Conservation (phyloP, 1,139 yeast genomes). For the Saccharomyces hybrid region DNA sequence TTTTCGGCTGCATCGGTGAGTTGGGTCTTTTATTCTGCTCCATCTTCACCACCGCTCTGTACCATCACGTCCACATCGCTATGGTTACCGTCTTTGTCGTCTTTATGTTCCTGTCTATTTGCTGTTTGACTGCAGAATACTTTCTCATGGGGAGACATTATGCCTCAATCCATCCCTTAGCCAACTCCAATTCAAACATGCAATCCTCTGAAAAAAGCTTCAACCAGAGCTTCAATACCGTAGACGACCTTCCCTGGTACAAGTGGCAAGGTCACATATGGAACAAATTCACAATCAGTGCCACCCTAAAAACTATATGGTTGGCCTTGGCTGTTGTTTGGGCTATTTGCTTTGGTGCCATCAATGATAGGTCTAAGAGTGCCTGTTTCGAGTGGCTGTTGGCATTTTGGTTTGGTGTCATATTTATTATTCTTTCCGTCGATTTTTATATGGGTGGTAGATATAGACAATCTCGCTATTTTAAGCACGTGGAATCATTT, state of each 20-base stretch:
- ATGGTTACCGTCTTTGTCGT: constrained; percentile 72
- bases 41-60: constrained; percentile 59
- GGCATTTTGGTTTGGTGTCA: constrained; percentile 72
- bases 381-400: constrained; percentile 75
- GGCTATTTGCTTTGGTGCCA: constrained; percentile 60
- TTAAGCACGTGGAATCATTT: constrained; percentile 24
- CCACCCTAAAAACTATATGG: constrained; percentile 55
- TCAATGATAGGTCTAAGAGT: constrained; percentile 37
- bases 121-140: constrained; percentile 54
- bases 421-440: constrained; percentile 55
- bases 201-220: constrained; percentile 1
- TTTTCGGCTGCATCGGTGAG: constrained; percentile 55
- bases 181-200: constrained; percentile 2
- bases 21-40: constrained; percentile 69
- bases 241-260: constrained; percentile 37
- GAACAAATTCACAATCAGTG: constrained; percentile 44
- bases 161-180: constrained; percentile 30
- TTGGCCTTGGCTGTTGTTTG: constrained; percentile 55
- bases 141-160: constrained; percentile 54
- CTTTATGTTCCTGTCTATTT: constrained; percentile 58
- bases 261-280: constrained; percentile 25
- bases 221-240: not conserved
- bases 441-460: constrained; percentile 60
- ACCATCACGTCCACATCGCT: constrained; percentile 53
- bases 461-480: constrained; percentile 24